Evolutionary conservation across 208 protist species (phyloP).

Genomic region (Acanthamoeba castellanii): DNA sequence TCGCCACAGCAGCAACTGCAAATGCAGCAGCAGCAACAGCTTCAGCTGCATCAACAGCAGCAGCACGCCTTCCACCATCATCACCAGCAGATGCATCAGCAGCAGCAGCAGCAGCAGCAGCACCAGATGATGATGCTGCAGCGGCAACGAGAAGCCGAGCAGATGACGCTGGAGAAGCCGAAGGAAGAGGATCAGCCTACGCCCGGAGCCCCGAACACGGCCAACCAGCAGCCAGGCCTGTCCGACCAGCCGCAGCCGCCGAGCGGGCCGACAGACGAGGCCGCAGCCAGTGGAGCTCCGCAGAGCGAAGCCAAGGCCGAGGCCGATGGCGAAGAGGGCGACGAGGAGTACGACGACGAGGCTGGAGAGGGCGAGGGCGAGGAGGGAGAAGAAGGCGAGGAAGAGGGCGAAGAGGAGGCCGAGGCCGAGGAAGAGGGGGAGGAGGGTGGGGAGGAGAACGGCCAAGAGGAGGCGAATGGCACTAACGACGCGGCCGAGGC

Average conservation of each 20-base stretch:
- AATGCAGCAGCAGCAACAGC: background rate
- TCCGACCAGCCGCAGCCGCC: background rate
- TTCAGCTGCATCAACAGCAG: background rate
- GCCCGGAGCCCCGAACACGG: background rate
- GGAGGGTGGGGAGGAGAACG: background rate
- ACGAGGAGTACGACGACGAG: conserved; percentile 14
- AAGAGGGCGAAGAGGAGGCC: background rate
- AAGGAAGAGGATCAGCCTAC: background rate
- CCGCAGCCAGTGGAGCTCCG: background rate
- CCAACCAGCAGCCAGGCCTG: background rate
- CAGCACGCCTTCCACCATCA: background rate
- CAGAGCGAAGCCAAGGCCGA: background rate
- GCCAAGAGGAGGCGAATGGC: background rate
- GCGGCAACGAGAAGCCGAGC: background rate
- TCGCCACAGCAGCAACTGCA: background rate
- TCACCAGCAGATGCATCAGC: background rate
- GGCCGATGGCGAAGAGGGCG: background rate
- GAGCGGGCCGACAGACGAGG: background rate
- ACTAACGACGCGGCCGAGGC: too few species aligned
- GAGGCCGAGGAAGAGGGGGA: background rate
- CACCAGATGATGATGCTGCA: background rate
- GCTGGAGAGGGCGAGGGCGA: background rate
- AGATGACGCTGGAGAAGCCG: background rate
- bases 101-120: background rate
- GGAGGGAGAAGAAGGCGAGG: background rate